Evolutionary conservation across 352 stramenopile species (phyloP), one percentile per base, ranked within the genome.

Genomic region (Phytophthora citricola): DNA sequence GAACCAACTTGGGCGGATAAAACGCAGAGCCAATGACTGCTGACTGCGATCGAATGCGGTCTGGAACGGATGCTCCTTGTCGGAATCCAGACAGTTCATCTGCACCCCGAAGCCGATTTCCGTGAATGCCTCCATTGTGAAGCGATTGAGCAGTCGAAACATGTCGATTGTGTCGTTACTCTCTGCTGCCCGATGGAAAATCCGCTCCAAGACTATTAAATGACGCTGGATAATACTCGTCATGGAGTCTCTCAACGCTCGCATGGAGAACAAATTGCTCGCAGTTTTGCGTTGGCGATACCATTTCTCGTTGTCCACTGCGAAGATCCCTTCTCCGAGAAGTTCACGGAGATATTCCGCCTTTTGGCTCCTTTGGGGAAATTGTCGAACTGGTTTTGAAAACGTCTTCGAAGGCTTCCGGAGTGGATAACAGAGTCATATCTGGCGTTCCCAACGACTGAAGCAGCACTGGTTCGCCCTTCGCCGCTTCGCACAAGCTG

Each of bases 321-420:
- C 78, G 34, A 90, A 87, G 40, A 87, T 87, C n/a, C 74, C 78
- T 43, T 90, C 68, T 49, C 78, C 71, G 6, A 86, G 54, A 11
- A 88, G 22, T 44, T 87, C 76, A 6, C 47, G 45, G 12, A 90
- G 32, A 50, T 69, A 74, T 44, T 68, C 66, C 7, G 40, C 45
- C 39, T 74, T 73, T 69, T 67, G 2, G 65, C 38, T 36, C 69
- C 85, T 67, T 95, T 95, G 2, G 72, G 63, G 58, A 93, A 95
- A 50, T 74, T 85, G 32, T 84, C 74, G 49, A 94, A 96, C 17
- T 93, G 71, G 20, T 67, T 86, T 86, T 84, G 53, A 81, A 62
- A 32, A 87, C 76, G 45, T 90, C 81, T 26, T 90, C 81, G 24
- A 87, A 72, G 0, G 58, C 54, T 39, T 80, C 34, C 14, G 68